Evolutionary conservation across 1,139 yeast genomes (phyloP).

Genomic region (Yamadazyma taylorii): DNA sequence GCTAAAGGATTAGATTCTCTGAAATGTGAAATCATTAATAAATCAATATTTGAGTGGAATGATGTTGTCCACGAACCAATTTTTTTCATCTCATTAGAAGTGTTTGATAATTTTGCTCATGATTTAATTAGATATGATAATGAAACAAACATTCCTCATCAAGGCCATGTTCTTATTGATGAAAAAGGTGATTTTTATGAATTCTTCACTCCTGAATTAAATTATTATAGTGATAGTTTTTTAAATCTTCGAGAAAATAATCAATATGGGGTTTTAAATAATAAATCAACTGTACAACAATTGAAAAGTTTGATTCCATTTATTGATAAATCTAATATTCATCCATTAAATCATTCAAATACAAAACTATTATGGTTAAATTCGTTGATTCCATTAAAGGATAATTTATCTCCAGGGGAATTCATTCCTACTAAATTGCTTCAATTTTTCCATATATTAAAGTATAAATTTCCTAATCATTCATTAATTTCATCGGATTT

Average conservation of each 20-base stretch:
- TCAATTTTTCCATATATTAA: conserved; percentile 64
- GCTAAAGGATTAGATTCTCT: conserved; percentile 41
- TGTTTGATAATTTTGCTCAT: conserved; percentile 82
- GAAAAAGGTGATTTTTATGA: conserved; percentile 76
- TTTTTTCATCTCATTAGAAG: conserved; percentile 79
- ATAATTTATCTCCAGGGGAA: conserved; percentile 71
- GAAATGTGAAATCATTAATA: conserved; percentile 66
- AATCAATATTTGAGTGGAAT: conserved; percentile 78
- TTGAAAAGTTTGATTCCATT: conserved; percentile 34
- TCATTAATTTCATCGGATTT: conserved; percentile 74
- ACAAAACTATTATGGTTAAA: conserved; percentile 30
- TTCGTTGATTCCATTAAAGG: conserved; percentile 57
- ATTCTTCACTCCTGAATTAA: conserved; percentile 68
- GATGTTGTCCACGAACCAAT: conserved; percentile 65
- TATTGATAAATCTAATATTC: conserved; percentile 32
- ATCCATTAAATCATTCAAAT: conserved; percentile 42
- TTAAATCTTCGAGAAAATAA: conserved; percentile 56
- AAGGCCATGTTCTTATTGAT: conserved; percentile 77
- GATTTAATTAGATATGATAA: conserved; percentile 79
- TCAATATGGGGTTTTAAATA: conserved; percentile 30
- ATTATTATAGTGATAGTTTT: conserved; percentile 56
- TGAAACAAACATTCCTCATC: conserved; percentile 64
- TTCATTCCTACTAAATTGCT: conserved; percentile 76
- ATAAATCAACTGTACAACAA: conserved; percentile 21
- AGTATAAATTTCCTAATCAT: conserved; percentile 72